Percentiles rank a stretch among this genome's conserved stretches.
Evolutionary conservation across 1,139 yeast genomes (phyloP).

Genomic region (Candida sojae): DNA sequence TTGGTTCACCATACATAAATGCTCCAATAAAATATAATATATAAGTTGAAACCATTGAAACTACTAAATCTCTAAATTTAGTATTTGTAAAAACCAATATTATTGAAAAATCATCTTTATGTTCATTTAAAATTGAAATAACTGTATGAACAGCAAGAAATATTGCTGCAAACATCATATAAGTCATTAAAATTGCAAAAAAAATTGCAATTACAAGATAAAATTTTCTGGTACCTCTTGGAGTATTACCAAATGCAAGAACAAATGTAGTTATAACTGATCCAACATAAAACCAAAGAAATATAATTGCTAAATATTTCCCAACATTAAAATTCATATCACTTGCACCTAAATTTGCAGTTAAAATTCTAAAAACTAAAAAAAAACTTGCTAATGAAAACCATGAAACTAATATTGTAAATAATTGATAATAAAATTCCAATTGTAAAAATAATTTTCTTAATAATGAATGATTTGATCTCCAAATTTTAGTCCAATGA

Average conservation of each 20-base stretch:
- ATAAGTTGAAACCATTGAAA: constrained; percentile 86
- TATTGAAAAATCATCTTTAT: constrained; percentile 46
- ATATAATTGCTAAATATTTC: constrained; percentile 41
- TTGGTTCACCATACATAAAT: constrained; percentile 71
- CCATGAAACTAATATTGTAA: constrained; percentile 74
- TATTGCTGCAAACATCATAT: constrained; percentile 69
- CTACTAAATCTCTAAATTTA: constrained; percentile 78
- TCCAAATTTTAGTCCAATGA: constrained; percentile 73
- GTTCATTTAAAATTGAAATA: constrained; percentile 31
- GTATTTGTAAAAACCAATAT: constrained; percentile 57
- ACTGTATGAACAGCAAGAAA: constrained; percentile 80
- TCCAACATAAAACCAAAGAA: constrained; percentile 46
- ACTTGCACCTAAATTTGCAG: constrained; percentile 53
- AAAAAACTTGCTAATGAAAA: constrained; percentile 77
- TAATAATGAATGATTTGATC: constrained; percentile 60
- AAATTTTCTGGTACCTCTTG: constrained; percentile 47
- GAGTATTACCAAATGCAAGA: constrained; percentile 50
- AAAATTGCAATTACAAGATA: constrained; percentile 42
- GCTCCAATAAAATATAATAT: constrained; percentile 79
- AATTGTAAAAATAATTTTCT: constrained; percentile 66
- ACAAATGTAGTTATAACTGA: constrained; percentile 47
- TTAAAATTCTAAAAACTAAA: constrained; percentile 67
- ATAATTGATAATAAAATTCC: constrained; percentile 69
- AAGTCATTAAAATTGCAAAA: constrained; percentile 49
- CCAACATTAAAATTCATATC: constrained; percentile 50